Percentiles rank a stretch among this genome's conserved stretches.
These are phyloP conservation scores for Uromyces viciae-fabae DNA, from an alignment of 1,284 basidiomycete species.

Conservation along the genomic window DNA sequence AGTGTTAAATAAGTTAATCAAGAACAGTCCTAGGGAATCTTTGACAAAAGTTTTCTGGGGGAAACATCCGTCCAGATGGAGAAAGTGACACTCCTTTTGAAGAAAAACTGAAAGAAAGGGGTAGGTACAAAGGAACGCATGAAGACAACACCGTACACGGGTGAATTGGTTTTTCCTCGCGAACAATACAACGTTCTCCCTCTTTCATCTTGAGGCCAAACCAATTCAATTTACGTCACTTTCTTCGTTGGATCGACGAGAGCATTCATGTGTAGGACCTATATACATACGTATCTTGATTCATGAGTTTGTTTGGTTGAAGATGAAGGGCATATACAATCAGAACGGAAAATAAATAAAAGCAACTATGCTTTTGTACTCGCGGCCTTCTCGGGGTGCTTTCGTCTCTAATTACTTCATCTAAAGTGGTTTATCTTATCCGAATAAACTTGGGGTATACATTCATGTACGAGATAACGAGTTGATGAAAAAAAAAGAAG, in stretches of 20 bases:
- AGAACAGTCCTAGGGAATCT: no score
- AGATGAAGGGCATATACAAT: neutral
- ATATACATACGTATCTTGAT: neutral
- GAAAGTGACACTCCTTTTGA: no score
- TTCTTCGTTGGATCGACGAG: neutral
- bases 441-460: neutral
- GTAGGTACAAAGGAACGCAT: neutral
- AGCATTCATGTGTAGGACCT: neutral
- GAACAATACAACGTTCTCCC: neutral
- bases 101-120: no score
- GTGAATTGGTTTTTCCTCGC: neutral
- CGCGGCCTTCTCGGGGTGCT: neutral
- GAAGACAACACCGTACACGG: neutral
- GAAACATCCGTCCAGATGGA: neutral
- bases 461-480: no score
- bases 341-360: neutral
- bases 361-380: conserved; percentile 11
- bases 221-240: conserved; percentile 22
- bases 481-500: no score
- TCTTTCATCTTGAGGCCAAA: neutral
- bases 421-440: neutral
- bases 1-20: no score
- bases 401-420: conserved; percentile 14
- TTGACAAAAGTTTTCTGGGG: no score
- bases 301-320: conserved; percentile 15